Base-by-base conservation (phyloP, 306 rosid species). In the Pyrus pyrifolia region DNA sequence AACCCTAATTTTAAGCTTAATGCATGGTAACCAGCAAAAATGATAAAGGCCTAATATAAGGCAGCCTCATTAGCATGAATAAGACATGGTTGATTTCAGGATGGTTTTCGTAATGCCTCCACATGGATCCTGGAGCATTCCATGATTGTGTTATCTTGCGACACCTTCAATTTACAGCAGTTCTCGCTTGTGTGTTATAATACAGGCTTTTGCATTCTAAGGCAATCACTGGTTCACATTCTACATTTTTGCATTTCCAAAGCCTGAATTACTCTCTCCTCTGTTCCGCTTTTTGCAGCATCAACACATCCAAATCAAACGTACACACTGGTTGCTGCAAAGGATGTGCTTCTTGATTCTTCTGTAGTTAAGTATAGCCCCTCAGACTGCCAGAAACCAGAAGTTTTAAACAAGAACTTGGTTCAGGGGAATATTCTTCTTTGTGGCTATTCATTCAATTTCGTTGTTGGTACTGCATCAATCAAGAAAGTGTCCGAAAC, bases 381-480 rank as follows among this genome's bases (percentile, higher is more conserved):
- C 77, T 88, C 98, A 0, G 99, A 96, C 81, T 96, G 99, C 87
- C 99, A 96, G 85, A 89, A 79, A 79, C 94, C 97, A 70, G 99
- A 96, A 74, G 85, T 93, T 84, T 82, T 96, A 71, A 96, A 93
- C 83, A 93, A 96, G 87, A 87, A 88, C 33, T 85, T 93, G 87
- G 88, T 96, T 77, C 85, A 89, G 88, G 99, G 99, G 42, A 96
- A 91, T 73, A 90, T 96, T 85, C 96, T 96, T 85, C 96, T 96
- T 10, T 96, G 99, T 86, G 99, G 99, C 80, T 96, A 96, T 87
- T 96, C 99, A 72, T 96, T 91, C 86, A 93, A 93, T 86, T 96
- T 96, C 80, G 91, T 93, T 76, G 85, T 45, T 57, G 98, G 98
- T 71, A 63, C 99, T 59, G 96, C 99, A 71, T 96, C 99, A 60